Evolutionary conservation across 2,329 filamentous ascomycete genomes (phyloP), one percentile per base, ranked within the genome.

Genomic region (Fusarium sp.): DNA sequence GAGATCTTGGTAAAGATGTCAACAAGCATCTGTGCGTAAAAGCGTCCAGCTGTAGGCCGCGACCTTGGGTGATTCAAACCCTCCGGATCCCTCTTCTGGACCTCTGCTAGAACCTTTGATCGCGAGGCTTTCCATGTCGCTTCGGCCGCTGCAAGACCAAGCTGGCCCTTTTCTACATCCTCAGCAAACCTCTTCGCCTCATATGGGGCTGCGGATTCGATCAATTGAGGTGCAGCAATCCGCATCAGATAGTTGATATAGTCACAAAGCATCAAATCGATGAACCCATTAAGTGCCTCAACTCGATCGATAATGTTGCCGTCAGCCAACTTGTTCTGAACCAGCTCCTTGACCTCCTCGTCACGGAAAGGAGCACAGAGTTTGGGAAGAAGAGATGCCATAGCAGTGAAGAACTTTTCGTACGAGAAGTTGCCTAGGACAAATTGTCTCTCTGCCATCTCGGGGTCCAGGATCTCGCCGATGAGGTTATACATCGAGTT

Each of bases 361-460:
- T 96, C 92, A n/a, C 92, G 85, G 74, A 92, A 89, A 0, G 92
- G 92, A 0, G 92, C 92, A 72, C 92, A 95, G 15, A 96, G 86
- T 75, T 92, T 92, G 7, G 92, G 92, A 48, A 96, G 82, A 46
- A 96, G 84, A 3, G 87, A 86, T 2, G 88, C 88, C 84, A 95
- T 92, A 65, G 92, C 91, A 3, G 84, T 81, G 75, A 95, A 95
- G 78, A 95, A 94, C 60, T 88, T 90, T 68, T 92, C 89, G 68
- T 94, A 94, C 0, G 92, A 94, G 76, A 95, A 95, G 49, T 87
- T 88, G 15, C 92, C 92, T 55, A 88, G 84, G 11, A 82, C 82
- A 72, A 92, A 92, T 68, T 94, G 90, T 40, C 85, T 86, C 63
- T 85, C 83, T 27, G 93, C 89, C 65, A 91, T 83, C 39, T 93